Evolutionary conservation across 2,329 filamentous ascomycete species (phyloP).

Genomic region (Blastomyces silverae): DNA sequence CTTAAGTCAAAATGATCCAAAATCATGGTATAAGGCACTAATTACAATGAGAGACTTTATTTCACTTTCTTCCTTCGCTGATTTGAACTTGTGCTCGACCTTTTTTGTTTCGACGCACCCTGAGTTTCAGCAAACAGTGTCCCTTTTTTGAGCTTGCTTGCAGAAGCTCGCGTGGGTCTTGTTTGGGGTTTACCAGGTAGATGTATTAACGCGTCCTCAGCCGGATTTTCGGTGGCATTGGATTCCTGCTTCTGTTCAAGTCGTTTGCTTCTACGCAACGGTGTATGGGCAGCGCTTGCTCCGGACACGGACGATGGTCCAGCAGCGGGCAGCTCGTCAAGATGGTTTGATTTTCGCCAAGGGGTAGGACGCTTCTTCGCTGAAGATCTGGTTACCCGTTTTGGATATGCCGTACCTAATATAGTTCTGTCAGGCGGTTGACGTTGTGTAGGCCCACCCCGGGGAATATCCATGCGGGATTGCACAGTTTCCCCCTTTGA

Average conservation of each 20-base stretch:
- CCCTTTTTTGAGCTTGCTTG: background rate
- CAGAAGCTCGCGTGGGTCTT: background rate
- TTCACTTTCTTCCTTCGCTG: background rate
- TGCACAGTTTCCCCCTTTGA: background rate
- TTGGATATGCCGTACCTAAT: background rate
- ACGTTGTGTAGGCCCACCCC: too few species aligned
- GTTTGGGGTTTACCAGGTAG: background rate
- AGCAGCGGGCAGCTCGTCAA: background rate
- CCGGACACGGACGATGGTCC: background rate
- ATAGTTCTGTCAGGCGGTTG: background rate
- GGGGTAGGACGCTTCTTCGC: background rate
- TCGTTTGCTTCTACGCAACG: constrained; percentile 2
- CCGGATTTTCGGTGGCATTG: background rate
- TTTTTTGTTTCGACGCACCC: background rate
- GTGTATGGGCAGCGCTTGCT: background rate
- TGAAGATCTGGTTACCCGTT: background rate
- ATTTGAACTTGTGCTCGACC: background rate
- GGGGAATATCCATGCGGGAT: background rate
- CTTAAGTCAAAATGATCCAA: background rate
- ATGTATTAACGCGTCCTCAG: background rate
- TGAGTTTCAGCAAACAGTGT: background rate
- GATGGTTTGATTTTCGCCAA: background rate
- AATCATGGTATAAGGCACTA: background rate
- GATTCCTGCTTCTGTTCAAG: constrained; percentile 1
- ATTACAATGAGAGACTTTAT: constrained; percentile 41